A percentile compares a stretch with the other conserved stretches of the same genome.
These are phyloP conservation scores for Trichoderma arundinaceum DNA, from an alignment of 2,329 filamentous ascomycete genomes.

Conservation along the genomic window DNA sequence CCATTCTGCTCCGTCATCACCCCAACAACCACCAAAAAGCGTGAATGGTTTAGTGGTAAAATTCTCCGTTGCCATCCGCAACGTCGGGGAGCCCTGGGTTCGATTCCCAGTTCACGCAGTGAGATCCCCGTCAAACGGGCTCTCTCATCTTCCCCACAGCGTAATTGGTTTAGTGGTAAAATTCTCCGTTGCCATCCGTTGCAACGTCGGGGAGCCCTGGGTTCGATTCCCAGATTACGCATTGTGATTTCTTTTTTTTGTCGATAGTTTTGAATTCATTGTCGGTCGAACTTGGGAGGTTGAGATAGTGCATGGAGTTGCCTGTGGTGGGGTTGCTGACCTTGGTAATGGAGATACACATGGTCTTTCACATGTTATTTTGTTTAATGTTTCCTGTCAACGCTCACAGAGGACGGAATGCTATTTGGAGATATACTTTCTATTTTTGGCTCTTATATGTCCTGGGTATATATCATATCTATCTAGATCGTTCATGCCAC, in stretches of 20 bases:
- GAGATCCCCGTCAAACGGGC: neutral
- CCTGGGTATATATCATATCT: constrained; percentile 21
- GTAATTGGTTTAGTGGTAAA: constrained; percentile 43
- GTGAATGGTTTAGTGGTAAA: constrained; percentile 36
- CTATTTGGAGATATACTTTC: neutral
- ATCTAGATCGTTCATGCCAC: constrained; percentile 1
- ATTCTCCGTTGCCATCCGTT: constrained; percentile 41
- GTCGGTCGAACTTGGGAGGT: neutral
- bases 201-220: constrained; percentile 44
- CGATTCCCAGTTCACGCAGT: constrained; percentile 35
- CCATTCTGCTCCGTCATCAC: neutral
- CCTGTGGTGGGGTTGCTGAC: neutral
- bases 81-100: constrained; percentile 34
- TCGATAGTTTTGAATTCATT: neutral
- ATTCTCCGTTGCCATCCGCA: constrained; percentile 35
- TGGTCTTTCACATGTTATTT: too few relatives aligned
- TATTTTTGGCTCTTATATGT: constrained; percentile 6
- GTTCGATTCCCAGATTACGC: constrained; percentile 45
- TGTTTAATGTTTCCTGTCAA: neutral
- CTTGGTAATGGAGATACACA: neutral
- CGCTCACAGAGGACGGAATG: neutral
- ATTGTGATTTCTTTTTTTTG: constrained; percentile 36
- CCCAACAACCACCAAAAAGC: constrained; percentile 13
- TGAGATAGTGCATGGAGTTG: neutral
- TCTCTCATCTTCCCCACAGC: constrained; percentile 26